A percentile compares a stretch with the other conserved stretches of the same genome.
phyloP scores from a whole-genome alignment of 257 asterid genomes.

The Petunia secreta region DNA sequence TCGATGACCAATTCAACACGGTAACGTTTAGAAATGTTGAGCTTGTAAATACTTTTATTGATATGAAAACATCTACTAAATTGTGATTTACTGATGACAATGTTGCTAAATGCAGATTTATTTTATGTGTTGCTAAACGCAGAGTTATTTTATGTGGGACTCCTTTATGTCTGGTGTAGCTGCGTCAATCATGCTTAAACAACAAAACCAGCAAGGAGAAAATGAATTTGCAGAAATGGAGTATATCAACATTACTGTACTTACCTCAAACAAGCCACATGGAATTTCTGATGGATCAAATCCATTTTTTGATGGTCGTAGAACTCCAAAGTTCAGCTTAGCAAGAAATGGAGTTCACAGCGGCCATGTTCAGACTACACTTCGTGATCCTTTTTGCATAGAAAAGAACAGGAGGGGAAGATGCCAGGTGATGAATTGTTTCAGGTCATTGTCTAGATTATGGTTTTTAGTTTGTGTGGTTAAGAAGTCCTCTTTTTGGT shows the following conservation, averaged over 20 bases:
- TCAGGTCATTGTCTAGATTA: slow-evolving; percentile 17
- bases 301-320: slow-evolving; percentile 63
- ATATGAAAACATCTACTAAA: slow-evolving; percentile 10
- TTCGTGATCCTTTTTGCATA: slow-evolving; percentile 76
- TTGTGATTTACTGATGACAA: slow-evolving; percentile 20
- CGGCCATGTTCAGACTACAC: slow-evolving; percentile 81
- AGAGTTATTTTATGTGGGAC: slow-evolving; percentile 96
- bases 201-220: slow-evolving; percentile 48
- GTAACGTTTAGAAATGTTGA: slow-evolving; percentile 39
- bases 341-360: slow-evolving; percentile 66
- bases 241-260: slow-evolving; percentile 71
- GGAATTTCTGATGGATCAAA: slow-evolving; percentile 73
- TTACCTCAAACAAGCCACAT: slow-evolving; percentile 82
- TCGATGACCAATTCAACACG: slow-evolving; percentile 59
- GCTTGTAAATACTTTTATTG: neutral
- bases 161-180: slow-evolving; percentile 80
- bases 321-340: slow-evolving; percentile 54
- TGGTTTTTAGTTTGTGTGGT: slow-evolving; percentile 10
- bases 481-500: neutral
- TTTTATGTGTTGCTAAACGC: slow-evolving; percentile 34
- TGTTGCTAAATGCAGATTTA: slow-evolving; percentile 32
- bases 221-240: slow-evolving; percentile 87
- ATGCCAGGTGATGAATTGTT: slow-evolving; percentile 62
- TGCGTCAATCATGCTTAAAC: slow-evolving; percentile 70
- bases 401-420: slow-evolving; percentile 63